Base-by-base conservation (phyloP, 2,329 filamentous ascomycete species). In the Beauveria sp. region DNA sequence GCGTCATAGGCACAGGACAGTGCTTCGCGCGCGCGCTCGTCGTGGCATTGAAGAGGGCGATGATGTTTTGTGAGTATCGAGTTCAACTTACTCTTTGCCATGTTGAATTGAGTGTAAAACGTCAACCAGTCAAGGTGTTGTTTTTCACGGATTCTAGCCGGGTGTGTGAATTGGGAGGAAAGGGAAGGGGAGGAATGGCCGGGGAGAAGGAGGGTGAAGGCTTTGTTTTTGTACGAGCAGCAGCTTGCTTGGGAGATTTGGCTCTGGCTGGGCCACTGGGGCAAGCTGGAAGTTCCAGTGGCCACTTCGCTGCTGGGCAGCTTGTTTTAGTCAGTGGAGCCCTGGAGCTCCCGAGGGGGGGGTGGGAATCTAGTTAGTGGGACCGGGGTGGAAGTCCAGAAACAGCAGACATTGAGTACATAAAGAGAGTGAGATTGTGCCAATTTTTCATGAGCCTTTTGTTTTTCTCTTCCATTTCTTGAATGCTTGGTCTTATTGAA, bases 71-170 rank as follows among this genome's bases (percentile, higher is more conserved):
- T 31, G 24, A 31, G 20, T 6, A 38, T 22, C 7, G 14, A 22
- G 20, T 26, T 2, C 34, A 16, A 62, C 61, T 63, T 63, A 63
- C 61, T 63, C 55, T 63, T 63, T 58, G 50, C 61, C 61, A 63
- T 57, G 54, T 18, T 46, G 28, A 34, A 49, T 38, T 38, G 34
- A 42, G 26, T 16, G 20, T 6, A 50, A 49, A 49, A 26, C 14
- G 54, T 38, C 28, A 24, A 59, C 45, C 55, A 26, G 28, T 28
- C 14, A 22, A 43, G 46, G 20, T 43, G 46, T 31, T 51, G 6
- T 59, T 46, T 59, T 59, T 59, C 46, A 51, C 56, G 46, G 56
- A 22, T 51, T 59, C 34, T 43, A 59, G 31, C 31, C 24, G 46
- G 56, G 22, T 38, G 18, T 51, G 34, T 43, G 56, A 43, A 59